phyloP scores from a whole-genome alignment of 176 grass and related monocot genomes.

The Luzula sylvatica region DNA sequence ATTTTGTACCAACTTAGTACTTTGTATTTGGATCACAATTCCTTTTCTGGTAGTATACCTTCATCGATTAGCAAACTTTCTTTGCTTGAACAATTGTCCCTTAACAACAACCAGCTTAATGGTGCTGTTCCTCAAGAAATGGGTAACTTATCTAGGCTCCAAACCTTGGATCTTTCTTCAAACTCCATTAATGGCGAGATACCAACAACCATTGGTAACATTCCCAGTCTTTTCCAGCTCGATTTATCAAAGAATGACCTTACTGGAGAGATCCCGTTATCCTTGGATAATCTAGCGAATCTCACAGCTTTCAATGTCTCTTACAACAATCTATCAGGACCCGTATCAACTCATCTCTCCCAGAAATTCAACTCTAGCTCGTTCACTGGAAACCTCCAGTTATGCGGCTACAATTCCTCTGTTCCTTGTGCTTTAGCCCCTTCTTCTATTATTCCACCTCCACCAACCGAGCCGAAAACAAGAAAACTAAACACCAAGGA shows the following conservation, averaged over 20 bases:
- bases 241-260: conserved; percentile 84
- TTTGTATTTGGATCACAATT: conserved; percentile 36
- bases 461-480: conserved; percentile 17
- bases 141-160: conserved; percentile 46
- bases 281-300: conserved; percentile 38
- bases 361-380: conserved; percentile 88
- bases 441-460: conserved; percentile 27
- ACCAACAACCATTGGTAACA: conserved; percentile 43
- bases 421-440: conserved; percentile 59
- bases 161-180: conserved; percentile 51
- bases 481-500: conserved; percentile 57
- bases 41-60: conserved; percentile 40
- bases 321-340: conserved; percentile 57
- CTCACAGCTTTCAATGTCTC: conserved; percentile 69
- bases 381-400: conserved; percentile 65
- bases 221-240: conserved; percentile 43
- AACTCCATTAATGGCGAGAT: conserved; percentile 60
- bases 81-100: conserved; percentile 38
- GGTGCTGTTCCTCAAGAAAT: conserved; percentile 64
- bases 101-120: conserved; percentile 42
- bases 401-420: conserved; percentile 72
- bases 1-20: conserved; percentile 19
- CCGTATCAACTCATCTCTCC: conserved; percentile 52
- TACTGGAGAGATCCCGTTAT: conserved; percentile 57
- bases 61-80: conserved; percentile 39